Base-by-base conservation (phyloP, 2,329 filamentous ascomycete species). In the Talaromyces sp. region DNA sequence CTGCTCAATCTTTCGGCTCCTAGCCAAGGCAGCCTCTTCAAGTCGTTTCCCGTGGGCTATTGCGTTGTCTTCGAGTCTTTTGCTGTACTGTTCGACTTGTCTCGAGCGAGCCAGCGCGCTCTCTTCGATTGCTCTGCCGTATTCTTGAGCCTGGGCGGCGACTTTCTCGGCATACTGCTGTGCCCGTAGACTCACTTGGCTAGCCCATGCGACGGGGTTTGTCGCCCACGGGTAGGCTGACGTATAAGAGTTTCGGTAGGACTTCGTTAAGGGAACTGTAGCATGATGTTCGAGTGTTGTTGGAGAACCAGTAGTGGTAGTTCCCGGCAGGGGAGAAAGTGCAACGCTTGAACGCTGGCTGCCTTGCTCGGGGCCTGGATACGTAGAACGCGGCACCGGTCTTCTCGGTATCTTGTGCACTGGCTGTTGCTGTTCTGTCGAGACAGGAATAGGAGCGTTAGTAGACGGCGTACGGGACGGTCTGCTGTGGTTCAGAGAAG, bases 91-190 rank as follows among this genome's bases (percentile, higher is more conserved):
- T 64, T 77, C 74, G 9, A 76, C 63, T 68, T 74, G 75, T 11
- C 71, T 68, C 35, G 71, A 72, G 64, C 71, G 72, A 4, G 72
- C 69, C 58, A 73, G 63, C 7, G 75, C 75, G 35, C 72, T 73
- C 49, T 75, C 71, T 65, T 78, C 75, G 1, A 77, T 70, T 60
- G 73, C 69, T 32, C 71, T 65, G 31, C 74, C 70, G 62, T 75
- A 76, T 55, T 73, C 64, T 56, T 73, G 68, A 6, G 74, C 73
- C 24, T 73, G 70, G 6, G 69, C 67, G 55, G 68, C 71, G 17
- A 74, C 66, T 10, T 73, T 72, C 52, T 76, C 73, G 4, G 74
- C 74, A 49, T 77, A 77, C 56, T 75, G 73, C 58, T 77, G 72
- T 10, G 75, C 74, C 52, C 75, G 71, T 4, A 70, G 68, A 50